These are phyloP conservation scores for Tricholomella constricta DNA, from an alignment of 768 basidiomycete genomes.

Conservation along the genomic window DNA sequence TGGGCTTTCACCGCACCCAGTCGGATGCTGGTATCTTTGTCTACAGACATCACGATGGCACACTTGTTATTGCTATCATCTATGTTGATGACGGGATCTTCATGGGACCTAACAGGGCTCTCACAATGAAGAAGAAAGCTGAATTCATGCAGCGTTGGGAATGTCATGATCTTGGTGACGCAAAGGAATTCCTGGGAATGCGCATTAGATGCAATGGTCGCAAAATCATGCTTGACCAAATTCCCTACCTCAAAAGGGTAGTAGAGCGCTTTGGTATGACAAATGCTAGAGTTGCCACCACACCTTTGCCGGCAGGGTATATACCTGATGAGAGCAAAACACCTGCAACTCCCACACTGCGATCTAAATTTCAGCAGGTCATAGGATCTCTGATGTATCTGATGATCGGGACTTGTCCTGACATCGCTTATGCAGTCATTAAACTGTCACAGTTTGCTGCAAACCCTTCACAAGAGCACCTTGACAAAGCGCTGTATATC, in stretches of 20 bases:
- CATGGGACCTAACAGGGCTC: neutral
- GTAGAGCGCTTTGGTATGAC: slow-evolving; percentile 7
- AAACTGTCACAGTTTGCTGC: too few relatives aligned
- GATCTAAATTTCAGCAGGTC: slow-evolving; percentile 9
- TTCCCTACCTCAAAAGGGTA: slow-evolving; percentile 9
- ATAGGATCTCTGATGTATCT: slow-evolving; percentile 26
- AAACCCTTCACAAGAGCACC: slow-evolving; percentile 26
- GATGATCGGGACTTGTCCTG: slow-evolving; percentile 14
- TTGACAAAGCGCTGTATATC: too few relatives aligned
- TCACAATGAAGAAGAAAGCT: slow-evolving; percentile 9
- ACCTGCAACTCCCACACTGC: neutral
- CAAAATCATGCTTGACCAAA: slow-evolving; percentile 19
- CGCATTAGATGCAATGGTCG: neutral
- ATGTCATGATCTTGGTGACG: slow-evolving; percentile 21
- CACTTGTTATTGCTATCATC: slow-evolving; percentile 7
- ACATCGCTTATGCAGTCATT: too few relatives aligned
- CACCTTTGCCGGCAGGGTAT: slow-evolving; percentile 3
- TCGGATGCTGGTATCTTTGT: slow-evolving; percentile 10
- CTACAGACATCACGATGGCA: slow-evolving; percentile 5
- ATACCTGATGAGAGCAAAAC: neutral
- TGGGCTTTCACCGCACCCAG: slow-evolving; percentile 10
- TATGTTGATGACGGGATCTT: slow-evolving; percentile 17
- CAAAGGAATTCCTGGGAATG: slow-evolving; percentile 22
- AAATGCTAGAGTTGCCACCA: slow-evolving; percentile 2
- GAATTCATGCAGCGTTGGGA: slow-evolving; percentile 24